phyloP scores from a whole-genome alignment of 2,329 filamentous ascomycete species.

The Penicillium sp. region DNA sequence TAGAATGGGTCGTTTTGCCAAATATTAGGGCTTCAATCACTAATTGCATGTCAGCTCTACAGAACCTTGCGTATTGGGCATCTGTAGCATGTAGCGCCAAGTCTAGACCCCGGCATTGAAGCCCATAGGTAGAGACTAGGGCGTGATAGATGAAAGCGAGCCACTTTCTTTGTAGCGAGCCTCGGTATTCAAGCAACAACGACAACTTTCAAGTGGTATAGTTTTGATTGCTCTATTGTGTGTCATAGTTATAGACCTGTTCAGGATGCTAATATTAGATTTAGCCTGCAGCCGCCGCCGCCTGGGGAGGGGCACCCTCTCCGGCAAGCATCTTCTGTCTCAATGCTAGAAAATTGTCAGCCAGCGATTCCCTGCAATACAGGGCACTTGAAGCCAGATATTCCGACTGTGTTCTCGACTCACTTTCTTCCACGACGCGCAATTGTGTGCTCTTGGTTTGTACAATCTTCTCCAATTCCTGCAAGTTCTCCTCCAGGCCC shows the following conservation, averaged over 20 bases:
- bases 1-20: not conserved
- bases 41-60: not conserved
- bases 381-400: not conserved
- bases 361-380: not conserved
- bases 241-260: not conserved
- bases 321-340: constrained; percentile 54
- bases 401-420: constrained; percentile 24
- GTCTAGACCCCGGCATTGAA: too few relatives aligned
- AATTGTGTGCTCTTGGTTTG: constrained; percentile 80
- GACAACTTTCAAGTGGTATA: not conserved
- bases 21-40: not conserved
- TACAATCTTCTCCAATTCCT: constrained; percentile 68
- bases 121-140: too few relatives aligned
- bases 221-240: constrained; percentile 2
- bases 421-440: constrained; percentile 85
- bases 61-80: too few relatives aligned
- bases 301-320: constrained; percentile 38
- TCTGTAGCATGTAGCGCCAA: too few relatives aligned
- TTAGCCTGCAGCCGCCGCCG: constrained; percentile 31
- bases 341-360: constrained; percentile 43
- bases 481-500: constrained; percentile 64
- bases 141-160: not conserved
- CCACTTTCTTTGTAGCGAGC: not conserved
- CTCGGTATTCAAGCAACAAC: not conserved
- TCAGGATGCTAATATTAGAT: not conserved